These are phyloP conservation scores for Blastobotrys proliferans DNA, from an alignment of 1,139 yeast genomes.

Conservation along the genomic window DNA sequence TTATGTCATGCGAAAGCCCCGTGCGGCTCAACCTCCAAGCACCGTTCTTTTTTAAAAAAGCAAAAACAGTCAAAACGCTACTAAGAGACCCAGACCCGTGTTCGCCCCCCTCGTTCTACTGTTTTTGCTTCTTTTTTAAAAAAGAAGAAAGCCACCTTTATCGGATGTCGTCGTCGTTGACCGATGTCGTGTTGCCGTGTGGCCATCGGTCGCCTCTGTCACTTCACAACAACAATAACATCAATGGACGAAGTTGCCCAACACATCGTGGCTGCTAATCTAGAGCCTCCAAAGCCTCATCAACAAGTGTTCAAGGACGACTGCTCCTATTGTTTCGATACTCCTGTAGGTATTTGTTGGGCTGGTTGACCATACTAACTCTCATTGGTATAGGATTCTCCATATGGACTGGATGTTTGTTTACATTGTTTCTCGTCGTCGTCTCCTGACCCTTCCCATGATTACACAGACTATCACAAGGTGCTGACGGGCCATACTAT, in stretches of 20 bases:
- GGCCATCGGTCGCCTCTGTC: background rate
- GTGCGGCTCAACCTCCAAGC: too few relatives aligned
- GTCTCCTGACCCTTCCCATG: constrained; percentile 45
- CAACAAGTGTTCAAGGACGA: constrained; percentile 66
- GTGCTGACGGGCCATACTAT: constrained; percentile 49
- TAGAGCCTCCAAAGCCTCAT: constrained; percentile 22
- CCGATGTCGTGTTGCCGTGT: background rate
- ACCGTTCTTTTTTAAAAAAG: background rate
- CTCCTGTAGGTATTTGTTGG: constrained; percentile 38
- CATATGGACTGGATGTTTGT: constrained; percentile 68
- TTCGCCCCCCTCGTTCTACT: background rate
- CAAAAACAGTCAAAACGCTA: background rate
- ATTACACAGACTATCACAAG: constrained; percentile 55
- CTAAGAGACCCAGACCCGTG: background rate
- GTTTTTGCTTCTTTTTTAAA: background rate
- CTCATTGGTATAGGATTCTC: constrained; percentile 39
- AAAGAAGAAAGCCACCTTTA: too few relatives aligned
- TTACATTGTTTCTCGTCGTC: constrained; percentile 62
- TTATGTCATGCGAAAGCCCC: too few relatives aligned
- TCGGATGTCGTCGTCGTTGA: too few relatives aligned
- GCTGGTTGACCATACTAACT: constrained; percentile 5
- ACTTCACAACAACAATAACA: background rate
- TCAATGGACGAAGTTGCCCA: constrained; percentile 16
- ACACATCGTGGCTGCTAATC: constrained; percentile 18
- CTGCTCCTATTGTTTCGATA: constrained; percentile 75